phyloP scores from a whole-genome alignment of 768 basidiomycete species.

The Naematelia aurantialba region DNA sequence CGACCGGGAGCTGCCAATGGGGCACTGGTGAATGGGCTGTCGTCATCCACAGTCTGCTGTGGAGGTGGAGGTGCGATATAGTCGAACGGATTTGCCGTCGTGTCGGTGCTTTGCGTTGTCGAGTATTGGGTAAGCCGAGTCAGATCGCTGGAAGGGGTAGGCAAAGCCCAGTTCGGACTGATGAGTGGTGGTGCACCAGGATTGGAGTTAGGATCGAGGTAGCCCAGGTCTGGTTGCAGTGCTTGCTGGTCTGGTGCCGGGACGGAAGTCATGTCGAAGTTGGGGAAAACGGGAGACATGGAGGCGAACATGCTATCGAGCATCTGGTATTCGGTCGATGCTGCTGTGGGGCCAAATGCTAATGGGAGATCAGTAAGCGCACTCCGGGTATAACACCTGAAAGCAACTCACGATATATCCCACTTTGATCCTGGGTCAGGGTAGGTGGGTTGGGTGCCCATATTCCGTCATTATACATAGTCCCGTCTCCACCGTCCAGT shows the following conservation, averaged over 20 bases:
- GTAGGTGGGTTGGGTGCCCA: background rate
- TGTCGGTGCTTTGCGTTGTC: background rate
- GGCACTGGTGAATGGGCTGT: background rate
- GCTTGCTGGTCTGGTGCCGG: background rate
- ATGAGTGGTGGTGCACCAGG: background rate
- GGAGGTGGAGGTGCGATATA: background rate
- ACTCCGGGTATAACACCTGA: background rate
- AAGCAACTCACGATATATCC: background rate
- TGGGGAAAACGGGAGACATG: constrained; percentile 30
- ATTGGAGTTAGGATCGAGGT: background rate
- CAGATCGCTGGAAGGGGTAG: background rate
- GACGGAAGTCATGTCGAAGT: constrained; percentile 12
- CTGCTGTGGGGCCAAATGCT: constrained; percentile 78
- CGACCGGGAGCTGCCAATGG: constrained; percentile 5
- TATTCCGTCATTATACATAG: background rate
- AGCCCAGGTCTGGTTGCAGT: background rate
- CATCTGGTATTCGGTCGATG: constrained; percentile 91
- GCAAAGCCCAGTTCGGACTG: background rate
- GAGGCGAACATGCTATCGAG: constrained; percentile 82
- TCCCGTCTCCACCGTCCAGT: constrained; percentile 2
- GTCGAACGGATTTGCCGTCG: background rate
- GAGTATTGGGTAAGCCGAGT: background rate
- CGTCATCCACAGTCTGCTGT: background rate
- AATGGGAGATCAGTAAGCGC: background rate
- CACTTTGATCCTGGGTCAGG: background rate